Evolutionary conservation across 2,329 filamentous ascomycete species (phyloP), one percentile per base, ranked within the genome.

Genomic region (Hortaea werneckii): DNA sequence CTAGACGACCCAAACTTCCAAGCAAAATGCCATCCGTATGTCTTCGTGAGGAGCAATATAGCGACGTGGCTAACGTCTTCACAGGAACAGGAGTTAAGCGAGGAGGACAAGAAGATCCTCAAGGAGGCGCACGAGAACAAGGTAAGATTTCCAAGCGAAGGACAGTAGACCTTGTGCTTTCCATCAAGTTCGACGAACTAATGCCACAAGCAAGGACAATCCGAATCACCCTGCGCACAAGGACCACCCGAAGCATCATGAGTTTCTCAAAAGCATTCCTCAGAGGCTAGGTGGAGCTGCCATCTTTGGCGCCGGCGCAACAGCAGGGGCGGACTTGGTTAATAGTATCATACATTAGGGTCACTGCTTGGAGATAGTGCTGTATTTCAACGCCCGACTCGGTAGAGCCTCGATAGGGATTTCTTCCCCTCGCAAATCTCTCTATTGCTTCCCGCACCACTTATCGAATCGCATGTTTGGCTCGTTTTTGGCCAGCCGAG

Each of bases 251-350:
- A 32, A 49, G 44, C 47, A 49, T 32, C 26, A 37, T 12, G 40
- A 45, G 26, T 49, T 46, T 34, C 20, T 49, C 10, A 46, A 44
- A 12, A 47, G 29, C 40, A 49, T 49, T 11, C 40, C 47, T 7
- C 27, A 46, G 26, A 5, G 28, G 30, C 57, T 63, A 32, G 61
- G 59, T 2, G 57, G 58, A 40, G 61, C 60, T 4, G 59, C 56
- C 0, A 51, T 63, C 30, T 60, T 60, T 48, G 59, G 58, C 5
- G 60, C 60, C 3, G 60, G 60, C 1, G 58, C 60, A 0, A 61
- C 57, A 0, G 59, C 59, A 45, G 58, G 60, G 6, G 5, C 30
- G 13, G 45, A 49, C 20, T 9, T 27, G 11, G 30, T 43, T n/a
- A 41, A 41, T 3, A 30, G 40, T 27, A 29, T 41, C 9, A 20